Evolutionary conservation across 2,329 filamentous ascomycete species (phyloP).

Genomic region (Biscogniauxia marginata): DNA sequence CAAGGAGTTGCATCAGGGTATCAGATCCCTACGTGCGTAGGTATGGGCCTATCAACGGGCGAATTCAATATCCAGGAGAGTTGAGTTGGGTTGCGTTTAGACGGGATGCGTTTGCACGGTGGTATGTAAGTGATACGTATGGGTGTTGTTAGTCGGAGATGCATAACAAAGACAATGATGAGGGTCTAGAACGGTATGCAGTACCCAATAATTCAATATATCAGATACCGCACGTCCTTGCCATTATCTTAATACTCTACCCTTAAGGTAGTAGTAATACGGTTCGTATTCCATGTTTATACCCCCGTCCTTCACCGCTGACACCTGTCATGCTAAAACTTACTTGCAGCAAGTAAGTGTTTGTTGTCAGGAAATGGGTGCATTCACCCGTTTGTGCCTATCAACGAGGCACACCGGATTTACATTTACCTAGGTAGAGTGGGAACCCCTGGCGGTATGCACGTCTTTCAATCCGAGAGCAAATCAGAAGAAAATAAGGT

Average conservation of each 20-base stretch:
- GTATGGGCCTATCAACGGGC: neutral
- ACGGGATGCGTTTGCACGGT: neutral
- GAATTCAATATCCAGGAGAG: neutral
- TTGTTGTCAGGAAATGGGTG: neutral
- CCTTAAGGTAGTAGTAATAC: neutral
- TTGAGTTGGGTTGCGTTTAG: neutral
- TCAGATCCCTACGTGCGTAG: neutral
- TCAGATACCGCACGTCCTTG: neutral
- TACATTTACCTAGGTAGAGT: neutral
- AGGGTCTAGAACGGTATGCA: neutral
- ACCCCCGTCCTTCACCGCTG: neutral
- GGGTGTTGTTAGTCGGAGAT: neutral
- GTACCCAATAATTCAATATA: neutral
- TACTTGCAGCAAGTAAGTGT: neutral
- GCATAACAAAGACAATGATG: neutral
- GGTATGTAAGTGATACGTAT: neutral
- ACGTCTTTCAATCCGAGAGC: neutral
- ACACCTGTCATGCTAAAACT: neutral
- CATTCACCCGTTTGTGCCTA: neutral
- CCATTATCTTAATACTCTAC: neutral
- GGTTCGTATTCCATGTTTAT: neutral
- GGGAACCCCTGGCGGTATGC: neutral
- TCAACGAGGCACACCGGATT: neutral
- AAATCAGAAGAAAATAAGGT: neutral
- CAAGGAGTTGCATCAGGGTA: neutral